phyloP scores from a whole-genome alignment of 257 asterid genomes.

The Forsythia viridissima region DNA sequence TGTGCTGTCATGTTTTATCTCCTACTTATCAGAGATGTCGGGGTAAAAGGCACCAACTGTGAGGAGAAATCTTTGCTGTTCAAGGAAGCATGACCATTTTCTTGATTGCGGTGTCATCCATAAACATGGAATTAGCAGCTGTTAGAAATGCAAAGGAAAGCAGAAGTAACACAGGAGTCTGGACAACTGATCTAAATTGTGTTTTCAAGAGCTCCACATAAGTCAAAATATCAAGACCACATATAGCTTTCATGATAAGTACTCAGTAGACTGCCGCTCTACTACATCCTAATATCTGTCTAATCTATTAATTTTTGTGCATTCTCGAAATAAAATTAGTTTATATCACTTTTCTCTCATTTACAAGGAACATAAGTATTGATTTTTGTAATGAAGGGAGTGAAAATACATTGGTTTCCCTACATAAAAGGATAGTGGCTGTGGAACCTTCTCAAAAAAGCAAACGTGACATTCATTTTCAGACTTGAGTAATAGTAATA shows the following conservation, averaged over 20 bases:
- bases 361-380: background rate
- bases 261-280: background rate
- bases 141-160: conserved; percentile 5
- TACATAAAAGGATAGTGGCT: background rate
- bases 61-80: conserved; percentile 14
- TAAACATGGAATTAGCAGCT: conserved; percentile 1
- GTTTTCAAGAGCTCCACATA: background rate
- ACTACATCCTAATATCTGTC: background rate
- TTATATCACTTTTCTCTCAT: background rate
- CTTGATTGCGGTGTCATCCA: background rate
- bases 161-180: background rate
- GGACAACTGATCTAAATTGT: background rate
- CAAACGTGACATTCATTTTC: background rate
- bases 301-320: background rate
- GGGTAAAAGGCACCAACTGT: conserved; percentile 3
- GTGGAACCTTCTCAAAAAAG: background rate
- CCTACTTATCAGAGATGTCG: background rate
- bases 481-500: background rate
- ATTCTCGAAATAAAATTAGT: background rate
- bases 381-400: background rate
- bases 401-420: conserved; percentile 2
- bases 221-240: background rate
- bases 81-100: conserved; percentile 5
- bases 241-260: background rate
- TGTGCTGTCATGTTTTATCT: background rate